phyloP scores from a whole-genome alignment of 305 asterid species.

The Euphrasia arctica region DNA sequence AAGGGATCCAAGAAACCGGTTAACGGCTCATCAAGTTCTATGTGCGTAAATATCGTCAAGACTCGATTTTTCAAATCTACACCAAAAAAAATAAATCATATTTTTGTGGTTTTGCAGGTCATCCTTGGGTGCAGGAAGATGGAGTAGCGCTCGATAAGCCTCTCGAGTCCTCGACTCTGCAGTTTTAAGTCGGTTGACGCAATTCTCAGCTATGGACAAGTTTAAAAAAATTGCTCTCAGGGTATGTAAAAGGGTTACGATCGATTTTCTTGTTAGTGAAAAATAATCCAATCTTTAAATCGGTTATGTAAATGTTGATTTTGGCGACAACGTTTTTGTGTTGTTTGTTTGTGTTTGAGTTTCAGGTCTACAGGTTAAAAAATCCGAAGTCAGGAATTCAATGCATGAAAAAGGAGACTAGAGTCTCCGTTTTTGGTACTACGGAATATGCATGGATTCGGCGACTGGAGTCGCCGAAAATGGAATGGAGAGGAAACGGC shows the following conservation, averaged over 20 bases:
- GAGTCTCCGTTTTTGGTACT: too few relatives aligned
- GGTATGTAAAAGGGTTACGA: slow-evolving; percentile 36
- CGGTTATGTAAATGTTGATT: not conserved
- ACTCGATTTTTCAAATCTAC: not conserved
- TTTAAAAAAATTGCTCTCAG: slow-evolving; percentile 75
- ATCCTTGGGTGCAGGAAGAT: slow-evolving; percentile 70
- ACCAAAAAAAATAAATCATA: not conserved
- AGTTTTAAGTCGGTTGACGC: slow-evolving; percentile 64
- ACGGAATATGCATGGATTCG: too few relatives aligned
- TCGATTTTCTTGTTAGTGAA: not conserved
- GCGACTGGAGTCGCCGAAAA: too few relatives aligned
- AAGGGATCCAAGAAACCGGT: slow-evolving; percentile 65
- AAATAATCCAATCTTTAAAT: not conserved
- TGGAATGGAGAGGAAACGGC: too few relatives aligned
- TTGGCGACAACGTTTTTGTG: too few relatives aligned
- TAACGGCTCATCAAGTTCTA: slow-evolving; percentile 76
- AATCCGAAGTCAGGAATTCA: too few relatives aligned
- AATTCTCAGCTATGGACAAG: slow-evolving; percentile 79
- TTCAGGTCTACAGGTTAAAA: too few relatives aligned
- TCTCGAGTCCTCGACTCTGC: slow-evolving; percentile 89
- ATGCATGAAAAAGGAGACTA: too few relatives aligned
- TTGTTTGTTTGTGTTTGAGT: too few relatives aligned
- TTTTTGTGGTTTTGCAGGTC: slow-evolving; percentile 41
- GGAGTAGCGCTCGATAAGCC: slow-evolving; percentile 77
- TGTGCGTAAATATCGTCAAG: slow-evolving; percentile 37